Conservation (phyloP, 75 land plant genomes). For the Cryptomeria japonica region DNA sequence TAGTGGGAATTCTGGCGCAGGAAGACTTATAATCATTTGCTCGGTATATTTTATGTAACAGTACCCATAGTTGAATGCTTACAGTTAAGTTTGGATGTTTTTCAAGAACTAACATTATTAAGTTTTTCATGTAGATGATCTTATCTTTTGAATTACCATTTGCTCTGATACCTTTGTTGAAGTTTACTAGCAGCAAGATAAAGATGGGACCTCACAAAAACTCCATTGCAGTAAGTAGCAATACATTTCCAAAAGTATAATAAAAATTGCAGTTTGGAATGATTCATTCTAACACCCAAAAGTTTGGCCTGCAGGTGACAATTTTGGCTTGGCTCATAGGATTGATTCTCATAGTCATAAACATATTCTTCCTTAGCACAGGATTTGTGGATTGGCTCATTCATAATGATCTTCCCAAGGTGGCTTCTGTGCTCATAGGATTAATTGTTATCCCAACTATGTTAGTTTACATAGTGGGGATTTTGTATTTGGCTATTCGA, state of each 20-base stretch:
- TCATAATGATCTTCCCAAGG: slow-evolving; percentile 44
- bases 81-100: not conserved
- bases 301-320: slow-evolving; percentile 43
- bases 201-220: slow-evolving; percentile 72
- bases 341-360: slow-evolving; percentile 50
- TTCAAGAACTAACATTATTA: no score
- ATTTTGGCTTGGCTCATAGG: slow-evolving; percentile 53
- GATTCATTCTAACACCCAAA: not conserved
- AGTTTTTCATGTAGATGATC: slow-evolving; percentile 52
- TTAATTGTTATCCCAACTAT: slow-evolving; percentile 56
- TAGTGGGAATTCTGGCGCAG: slow-evolving; percentile 64
- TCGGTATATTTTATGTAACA: slow-evolving; percentile 30
- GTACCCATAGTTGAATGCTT: not conserved
- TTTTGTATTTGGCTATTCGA: slow-evolving; percentile 46
- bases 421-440: slow-evolving; percentile 44
- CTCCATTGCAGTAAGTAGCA: slow-evolving; percentile 33
- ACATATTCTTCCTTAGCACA: slow-evolving; percentile 59
- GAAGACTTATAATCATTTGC: slow-evolving; percentile 64
- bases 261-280: not conserved
- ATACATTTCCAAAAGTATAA: not conserved
- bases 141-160: slow-evolving; percentile 87
- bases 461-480: slow-evolving; percentile 43
- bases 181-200: slow-evolving; percentile 59
- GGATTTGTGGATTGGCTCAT: slow-evolving; percentile 54
- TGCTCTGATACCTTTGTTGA: slow-evolving; percentile 79